Conservation (phyloP, 768 basidiomycete genomes). For the Suillus plorans region DNA sequence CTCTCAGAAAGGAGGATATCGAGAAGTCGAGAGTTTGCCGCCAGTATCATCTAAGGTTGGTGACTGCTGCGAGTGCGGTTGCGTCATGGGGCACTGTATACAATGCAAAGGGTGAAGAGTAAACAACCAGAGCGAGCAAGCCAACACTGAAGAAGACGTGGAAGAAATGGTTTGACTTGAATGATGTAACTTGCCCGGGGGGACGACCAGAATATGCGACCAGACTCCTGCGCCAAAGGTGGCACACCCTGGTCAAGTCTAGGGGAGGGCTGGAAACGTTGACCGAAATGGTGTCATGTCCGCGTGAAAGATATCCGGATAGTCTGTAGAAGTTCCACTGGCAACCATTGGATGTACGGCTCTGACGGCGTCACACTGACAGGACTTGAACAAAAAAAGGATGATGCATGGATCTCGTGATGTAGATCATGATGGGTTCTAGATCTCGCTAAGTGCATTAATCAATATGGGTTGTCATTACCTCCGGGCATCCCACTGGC, state of each 20-base stretch:
- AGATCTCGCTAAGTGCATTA: no score
- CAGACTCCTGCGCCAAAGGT: not conserved
- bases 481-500: no score
- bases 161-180: not conserved
- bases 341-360: not conserved
- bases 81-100: not conserved
- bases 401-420: not conserved
- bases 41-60: not conserved
- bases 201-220: not conserved
- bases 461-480: no score
- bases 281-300: not conserved
- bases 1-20: not conserved
- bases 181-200: not conserved
- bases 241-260: not conserved
- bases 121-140: not conserved
- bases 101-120: not conserved
- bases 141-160: not conserved
- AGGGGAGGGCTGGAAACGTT: not conserved
- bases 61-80: not conserved
- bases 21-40: not conserved
- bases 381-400: not conserved
- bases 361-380: not conserved
- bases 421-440: no score
- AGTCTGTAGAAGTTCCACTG: not conserved
- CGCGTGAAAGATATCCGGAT: not conserved